Conservation (phyloP, 202 grass and related monocot genomes). For the Tripidium arundinaceum region DNA sequence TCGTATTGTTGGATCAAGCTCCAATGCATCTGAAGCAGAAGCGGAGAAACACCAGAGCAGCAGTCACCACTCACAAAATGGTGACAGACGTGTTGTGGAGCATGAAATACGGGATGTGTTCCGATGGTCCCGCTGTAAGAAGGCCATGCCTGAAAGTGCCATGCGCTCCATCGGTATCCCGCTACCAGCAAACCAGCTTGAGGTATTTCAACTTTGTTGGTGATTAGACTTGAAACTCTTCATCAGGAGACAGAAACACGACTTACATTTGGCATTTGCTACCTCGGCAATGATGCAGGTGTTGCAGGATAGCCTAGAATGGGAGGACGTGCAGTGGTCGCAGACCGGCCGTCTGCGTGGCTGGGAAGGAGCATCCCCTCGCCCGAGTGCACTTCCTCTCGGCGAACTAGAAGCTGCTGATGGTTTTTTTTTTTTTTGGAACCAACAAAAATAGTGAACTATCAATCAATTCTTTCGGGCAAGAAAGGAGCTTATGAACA, state of each 20-base stretch:
- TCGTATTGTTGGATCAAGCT: slow-evolving; percentile 34
- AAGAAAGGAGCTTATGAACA: slow-evolving; percentile 2
- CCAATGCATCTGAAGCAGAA: slow-evolving; percentile 41
- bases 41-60: slow-evolving; percentile 56
- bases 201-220: slow-evolving; percentile 45
- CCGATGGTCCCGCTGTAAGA: slow-evolving; percentile 86
- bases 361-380: slow-evolving; percentile 77
- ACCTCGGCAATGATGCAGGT: slow-evolving; percentile 31
- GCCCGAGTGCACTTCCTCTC: slow-evolving; percentile 82
- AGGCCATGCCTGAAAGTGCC: slow-evolving; percentile 53
- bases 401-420: slow-evolving; percentile 39
- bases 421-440: too few species aligned
- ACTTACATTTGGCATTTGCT: neutral
- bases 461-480: neutral
- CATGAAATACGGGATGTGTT: slow-evolving; percentile 65
- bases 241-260: neutral
- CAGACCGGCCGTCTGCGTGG: slow-evolving; percentile 75
- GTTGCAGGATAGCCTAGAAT: slow-evolving; percentile 79
- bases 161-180: slow-evolving; percentile 71
- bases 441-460: slow-evolving; percentile 16
- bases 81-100: slow-evolving; percentile 39
- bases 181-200: slow-evolving; percentile 63
- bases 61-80: slow-evolving; percentile 57
- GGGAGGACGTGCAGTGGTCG: slow-evolving; percentile 97
- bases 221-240: neutral